phyloP scores from a whole-genome alignment of 1,139 yeast species.

The Suhomyces taliae region DNA sequence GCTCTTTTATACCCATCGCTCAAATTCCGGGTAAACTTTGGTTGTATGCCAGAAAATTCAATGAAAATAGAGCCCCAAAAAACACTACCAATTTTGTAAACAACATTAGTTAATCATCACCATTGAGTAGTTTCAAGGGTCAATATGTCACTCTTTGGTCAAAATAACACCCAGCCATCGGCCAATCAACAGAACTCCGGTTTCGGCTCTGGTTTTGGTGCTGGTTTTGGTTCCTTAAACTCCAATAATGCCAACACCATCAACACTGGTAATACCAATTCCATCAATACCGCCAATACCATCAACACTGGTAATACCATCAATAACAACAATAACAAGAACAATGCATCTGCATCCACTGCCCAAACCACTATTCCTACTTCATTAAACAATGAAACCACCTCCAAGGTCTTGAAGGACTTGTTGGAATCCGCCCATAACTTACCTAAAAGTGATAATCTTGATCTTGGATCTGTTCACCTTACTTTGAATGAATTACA shows the following conservation, averaged over 20 bases:
- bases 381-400: slow-evolving; percentile 8
- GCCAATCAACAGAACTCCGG: background rate
- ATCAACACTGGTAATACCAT: slow-evolving; percentile 1
- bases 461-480: slow-evolving; percentile 71
- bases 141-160: slow-evolving; percentile 13
- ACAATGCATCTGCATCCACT: background rate
- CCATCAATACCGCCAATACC: slow-evolving; percentile 1
- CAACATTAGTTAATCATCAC: slow-evolving; percentile 2
- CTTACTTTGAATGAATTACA: slow-evolving; percentile 77
- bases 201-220: slow-evolving; percentile 6
- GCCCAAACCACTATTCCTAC: slow-evolving; percentile 3
- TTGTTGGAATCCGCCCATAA: slow-evolving; percentile 69
- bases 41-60: slow-evolving; percentile 3
- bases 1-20: slow-evolving; percentile 11
- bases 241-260: background rate
- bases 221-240: slow-evolving; percentile 8
- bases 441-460: slow-evolving; percentile 59
- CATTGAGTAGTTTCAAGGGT: background rate
- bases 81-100: slow-evolving; percentile 2
- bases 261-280: background rate
- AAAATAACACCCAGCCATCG: slow-evolving; percentile 4
- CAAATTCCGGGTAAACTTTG: slow-evolving; percentile 15
- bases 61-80: slow-evolving; percentile 10
- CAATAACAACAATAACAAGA: slow-evolving; percentile 1
- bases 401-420: slow-evolving; percentile 49